Percentiles rank a stretch among this genome's conserved stretches.
Evolutionary conservation across 2,329 filamentous ascomycete genomes (phyloP).

Genomic region (Fusarium sulawesiense): DNA sequence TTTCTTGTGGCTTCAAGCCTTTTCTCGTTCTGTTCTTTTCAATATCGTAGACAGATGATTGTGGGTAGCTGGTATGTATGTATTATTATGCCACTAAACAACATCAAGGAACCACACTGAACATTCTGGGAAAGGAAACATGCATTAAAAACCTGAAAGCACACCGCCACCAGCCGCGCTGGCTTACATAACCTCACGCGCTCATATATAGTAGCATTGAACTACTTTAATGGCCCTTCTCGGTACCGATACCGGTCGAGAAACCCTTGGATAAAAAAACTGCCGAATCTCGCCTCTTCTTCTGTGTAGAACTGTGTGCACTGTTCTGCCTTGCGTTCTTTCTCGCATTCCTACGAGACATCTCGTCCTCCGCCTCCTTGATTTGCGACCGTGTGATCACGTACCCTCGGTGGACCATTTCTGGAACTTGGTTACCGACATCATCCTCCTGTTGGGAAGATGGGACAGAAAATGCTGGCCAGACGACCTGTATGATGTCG

Average conservation of each 20-base stretch:
- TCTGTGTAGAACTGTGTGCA: background rate
- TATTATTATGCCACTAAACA: too few relatives aligned
- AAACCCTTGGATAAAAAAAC: background rate
- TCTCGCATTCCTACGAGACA: background rate
- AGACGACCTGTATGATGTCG: background rate
- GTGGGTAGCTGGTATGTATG: too few relatives aligned
- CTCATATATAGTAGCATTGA: background rate
- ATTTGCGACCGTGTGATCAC: background rate
- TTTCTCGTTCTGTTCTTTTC: too few relatives aligned
- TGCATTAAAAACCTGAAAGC: too few relatives aligned
- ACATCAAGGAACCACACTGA: too few relatives aligned
- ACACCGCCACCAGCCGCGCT: too few relatives aligned
- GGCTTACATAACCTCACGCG: too few relatives aligned
- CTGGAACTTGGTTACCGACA: background rate
- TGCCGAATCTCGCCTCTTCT: background rate
- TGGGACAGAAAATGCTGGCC: background rate
- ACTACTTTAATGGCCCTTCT: background rate
- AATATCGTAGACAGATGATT: too few relatives aligned
- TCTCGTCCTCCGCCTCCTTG: background rate
- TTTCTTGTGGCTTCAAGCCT: too few relatives aligned
- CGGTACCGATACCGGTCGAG: background rate
- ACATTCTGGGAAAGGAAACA: too few relatives aligned
- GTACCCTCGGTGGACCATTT: background rate
- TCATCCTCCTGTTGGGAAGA: background rate
- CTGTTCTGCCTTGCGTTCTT: background rate